Base-by-base conservation (phyloP, 208 protist species). In the Crithidia mellificae region DNA sequence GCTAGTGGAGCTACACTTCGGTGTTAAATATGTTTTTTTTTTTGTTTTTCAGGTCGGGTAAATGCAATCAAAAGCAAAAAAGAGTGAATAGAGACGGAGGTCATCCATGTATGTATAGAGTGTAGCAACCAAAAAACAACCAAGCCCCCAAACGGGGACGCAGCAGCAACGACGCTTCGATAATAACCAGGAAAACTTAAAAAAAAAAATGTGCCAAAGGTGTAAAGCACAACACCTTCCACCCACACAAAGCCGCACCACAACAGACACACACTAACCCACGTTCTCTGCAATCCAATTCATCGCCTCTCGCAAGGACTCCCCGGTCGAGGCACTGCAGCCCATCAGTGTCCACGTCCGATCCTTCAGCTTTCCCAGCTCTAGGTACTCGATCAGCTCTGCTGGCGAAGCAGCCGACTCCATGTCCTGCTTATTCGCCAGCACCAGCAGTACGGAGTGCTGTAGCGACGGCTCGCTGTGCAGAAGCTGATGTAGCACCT, bases 381-480 rank as follows among this genome's bases (percentile, higher is more conserved):
- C 84, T 22, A 98, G 69, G 36, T 81, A 78, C 49, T 97, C 78
- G 0, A 96, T 89, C 25, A 97, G 63, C 57, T 97, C 92, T 0
- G 87, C 87, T 3, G 92, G 81, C 2, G 81, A 68, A 15, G 92
- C 82, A 0, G 97, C 96, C 6, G 76, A 80, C 41, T 78, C 52
- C 0, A 99, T 57, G 76, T 99, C 98, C 74, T 98, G 94, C 71
- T 99, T 99, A 77, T 99, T 99, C 0, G 96, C 97, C 41, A 97
- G 90, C 4, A 99, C 86, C 5, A 98, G 75, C n/a, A 99, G 63
- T 2, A 85, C 64, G 19, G 94, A 83, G 41, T 92, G 68, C 51
- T 81, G 68, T 27, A 99, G 83, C 19, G 92, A 77, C 19, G 94
- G 87, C 63, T 95, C 85, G 20, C 95, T 72, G 32, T 78, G 71